Base-by-base conservation (phyloP, 805 yeast species). In the Sporopachydermia quercuum region DNA sequence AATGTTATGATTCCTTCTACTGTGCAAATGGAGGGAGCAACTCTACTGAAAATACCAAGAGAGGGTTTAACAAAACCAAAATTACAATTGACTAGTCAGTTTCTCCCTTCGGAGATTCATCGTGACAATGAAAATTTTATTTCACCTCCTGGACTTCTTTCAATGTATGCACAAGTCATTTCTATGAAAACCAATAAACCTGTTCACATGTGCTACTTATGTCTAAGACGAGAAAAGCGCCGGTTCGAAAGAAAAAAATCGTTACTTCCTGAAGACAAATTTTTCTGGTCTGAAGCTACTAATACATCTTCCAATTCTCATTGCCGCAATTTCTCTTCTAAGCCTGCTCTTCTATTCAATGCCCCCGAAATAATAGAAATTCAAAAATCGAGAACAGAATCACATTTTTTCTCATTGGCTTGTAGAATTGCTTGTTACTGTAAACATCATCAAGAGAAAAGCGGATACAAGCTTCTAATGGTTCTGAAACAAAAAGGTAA, bases 401-500 rank as follows among this genome's bases (percentile, higher is more conserved):
- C n/a, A 8, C n/a, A 8, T 23, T n/a, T 8, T 23, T 23, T 23
- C n/a, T 8, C 8, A 23, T 8, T 23, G 30, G n/a, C 8, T 8
- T 23, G 30, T 23, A 68, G 94, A 63, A 73, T 82, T 33, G 79
- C 80, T 15, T 82, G 94, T 54, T 82, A 82, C 52, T 82, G 91
- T 59, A 70, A 91, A 52, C 94, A 82, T 55, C 94, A 82, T 57
- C 74, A 75, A 51, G 85, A 80, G 44, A 56, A 72, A 2, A 69
- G 70, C 36, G 94, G 93, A 1, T 82, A 82, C 60, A 74, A 68
- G 50, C 59, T 82, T 33, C 60, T 81, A 37, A 71, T 80, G 43
- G 71, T 79, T 3, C 50, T 82, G 39, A 75, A 69, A 45, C 69
- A 80, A 23, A n/a, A n/a, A 23, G n/a, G 13, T 23, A 8, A 23